Percentiles rank a stretch among this genome's conserved stretches.
Evolutionary conservation across 305 asterid genomes (phyloP).

Genomic region (Solanum hybrid): DNA sequence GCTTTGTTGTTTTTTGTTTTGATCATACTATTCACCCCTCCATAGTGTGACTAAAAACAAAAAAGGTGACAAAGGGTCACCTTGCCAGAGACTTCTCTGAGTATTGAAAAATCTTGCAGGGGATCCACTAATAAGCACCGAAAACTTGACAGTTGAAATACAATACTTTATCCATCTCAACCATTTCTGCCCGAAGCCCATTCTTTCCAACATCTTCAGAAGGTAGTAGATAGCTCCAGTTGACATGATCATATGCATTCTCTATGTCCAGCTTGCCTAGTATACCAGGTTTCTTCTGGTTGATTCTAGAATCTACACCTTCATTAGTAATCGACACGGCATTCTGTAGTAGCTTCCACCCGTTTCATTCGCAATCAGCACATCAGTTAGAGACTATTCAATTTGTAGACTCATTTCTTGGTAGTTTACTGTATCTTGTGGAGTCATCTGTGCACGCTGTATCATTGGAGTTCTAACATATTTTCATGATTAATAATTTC

Average conservation of each 20-base stretch:
- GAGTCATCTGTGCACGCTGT: neutral
- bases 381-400: neutral
- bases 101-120: neutral
- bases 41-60: neutral
- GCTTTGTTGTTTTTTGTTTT: neutral
- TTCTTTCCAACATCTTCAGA: neutral
- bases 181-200: neutral
- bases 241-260: neutral
- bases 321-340: neutral
- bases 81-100: neutral
- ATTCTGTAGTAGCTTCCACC: neutral
- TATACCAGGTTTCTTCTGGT: neutral
- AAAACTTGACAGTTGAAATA: neutral
- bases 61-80: neutral
- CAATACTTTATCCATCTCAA: neutral
- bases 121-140: neutral
- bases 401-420: neutral
- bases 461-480: slow-evolving; percentile 5
- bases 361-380: neutral
- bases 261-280: neutral
- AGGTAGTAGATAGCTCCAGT: neutral
- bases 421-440: neutral
- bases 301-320: neutral
- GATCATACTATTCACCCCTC: neutral
- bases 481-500: slow-evolving; percentile 17